Evolutionary conservation across 768 basidiomycete species (phyloP), one percentile per base, ranked within the genome.

Genomic region (Gymnopilus junonius): DNA sequence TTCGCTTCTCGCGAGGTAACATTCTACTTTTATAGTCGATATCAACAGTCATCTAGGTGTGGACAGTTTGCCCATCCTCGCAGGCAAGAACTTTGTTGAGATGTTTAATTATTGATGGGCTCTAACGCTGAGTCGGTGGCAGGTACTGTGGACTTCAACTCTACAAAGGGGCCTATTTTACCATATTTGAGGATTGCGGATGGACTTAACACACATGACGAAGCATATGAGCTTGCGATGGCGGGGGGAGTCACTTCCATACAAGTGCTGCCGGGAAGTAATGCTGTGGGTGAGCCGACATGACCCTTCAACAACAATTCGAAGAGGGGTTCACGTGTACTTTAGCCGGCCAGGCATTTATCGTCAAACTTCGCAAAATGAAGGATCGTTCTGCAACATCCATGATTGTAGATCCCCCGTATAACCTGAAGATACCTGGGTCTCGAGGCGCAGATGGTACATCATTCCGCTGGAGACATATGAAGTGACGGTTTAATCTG

Each of bases 221-320:
- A 88, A 40, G 82, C 89, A 1, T 89, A 89, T 72, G 80, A 80
- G 59, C 80, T 93, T 15, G 85, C 92, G 2, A 88, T 95, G 58
- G 84, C 95, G 3, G 95, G 95, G 11, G 96, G 96, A 14, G 89
- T 97, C 34, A 97, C 96, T 0, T 90, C 94, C 2, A 88, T 85
- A 15, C 90, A 93, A 67, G 80, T 96, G 40, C 77, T 95, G 3
- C 92, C 95, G 8, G 95, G 94, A 7, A 88, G 85, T 27, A 91
- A 93, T 75, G 87, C 85, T 40, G 91, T 94, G 53, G 92, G 92
- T 91, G 67, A 53, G 62, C 62, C 29, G 11, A 10, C 39, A 31
- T 39, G 35, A n/a, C n/a, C 31, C 23, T 21, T 48, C 20, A 1
- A 29, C 2, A 21, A 51, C 42, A 32, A 32, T 35, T 54, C 45